These are phyloP conservation scores for Punctularia strigosozonata DNA, from an alignment of 768 basidiomycete species.

Conservation along the genomic window DNA sequence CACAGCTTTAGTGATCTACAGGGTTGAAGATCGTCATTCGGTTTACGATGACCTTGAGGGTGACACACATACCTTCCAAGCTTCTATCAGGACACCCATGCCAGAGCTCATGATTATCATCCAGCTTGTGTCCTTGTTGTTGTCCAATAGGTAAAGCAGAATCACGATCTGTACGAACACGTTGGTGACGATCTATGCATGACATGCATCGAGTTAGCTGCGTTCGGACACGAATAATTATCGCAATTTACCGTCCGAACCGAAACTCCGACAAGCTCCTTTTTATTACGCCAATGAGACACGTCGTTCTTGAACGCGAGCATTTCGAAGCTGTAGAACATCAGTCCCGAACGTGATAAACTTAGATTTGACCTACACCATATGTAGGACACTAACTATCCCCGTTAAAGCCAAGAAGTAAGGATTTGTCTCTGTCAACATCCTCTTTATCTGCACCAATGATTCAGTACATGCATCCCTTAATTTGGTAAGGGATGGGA, in stretches of 20 bases:
- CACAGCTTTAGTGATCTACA: constrained; percentile 79
- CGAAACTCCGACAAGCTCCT: constrained; percentile 92
- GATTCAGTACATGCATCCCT: too few relatives aligned
- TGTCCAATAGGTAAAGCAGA: constrained; percentile 88
- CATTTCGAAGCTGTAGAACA: constrained; percentile 68
- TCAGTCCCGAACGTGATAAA: constrained; percentile 7
- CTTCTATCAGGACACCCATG: constrained; percentile 74
- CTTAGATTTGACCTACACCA: constrained; percentile 43
- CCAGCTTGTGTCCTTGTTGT: constrained; percentile 92
- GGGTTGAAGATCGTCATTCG: constrained; percentile 2
- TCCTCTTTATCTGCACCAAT: too few relatives aligned
- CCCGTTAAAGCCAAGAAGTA: constrained; percentile 81
- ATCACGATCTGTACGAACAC: constrained; percentile 88
- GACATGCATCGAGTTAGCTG: neutral
- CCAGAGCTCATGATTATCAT: constrained; percentile 92
- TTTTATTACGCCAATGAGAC: constrained; percentile 88
- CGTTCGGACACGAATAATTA: neutral
- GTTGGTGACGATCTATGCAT: constrained; percentile 67
- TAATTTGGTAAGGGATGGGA: too few relatives aligned
- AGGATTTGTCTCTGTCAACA: constrained; percentile 82
- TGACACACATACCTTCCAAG: constrained; percentile 67
- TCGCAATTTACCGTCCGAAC: constrained; percentile 46
- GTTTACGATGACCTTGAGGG: constrained; percentile 8
- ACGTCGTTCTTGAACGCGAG: constrained; percentile 94
- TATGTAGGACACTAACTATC: constrained; percentile 78